phyloP scores from a whole-genome alignment of 2,329 filamentous ascomycete species.

The Neofusicoccum sp. region DNA sequence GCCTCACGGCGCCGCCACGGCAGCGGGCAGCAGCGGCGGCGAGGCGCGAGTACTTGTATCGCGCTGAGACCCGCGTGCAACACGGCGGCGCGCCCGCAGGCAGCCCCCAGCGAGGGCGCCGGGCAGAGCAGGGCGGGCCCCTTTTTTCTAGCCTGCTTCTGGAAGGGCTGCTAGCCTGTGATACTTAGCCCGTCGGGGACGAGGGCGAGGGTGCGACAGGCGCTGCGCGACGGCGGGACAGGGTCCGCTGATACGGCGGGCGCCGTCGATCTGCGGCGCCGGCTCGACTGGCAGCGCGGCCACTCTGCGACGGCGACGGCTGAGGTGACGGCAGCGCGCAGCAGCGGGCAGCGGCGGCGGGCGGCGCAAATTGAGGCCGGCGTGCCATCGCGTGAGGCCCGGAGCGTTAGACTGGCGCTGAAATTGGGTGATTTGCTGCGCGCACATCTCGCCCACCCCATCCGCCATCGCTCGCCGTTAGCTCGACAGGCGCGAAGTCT shows the following conservation, averaged over 20 bases:
- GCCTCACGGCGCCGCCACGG: not conserved
- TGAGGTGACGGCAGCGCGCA: not conserved
- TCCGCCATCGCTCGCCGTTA: conserved; percentile 16
- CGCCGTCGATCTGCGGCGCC: conserved; percentile 14
- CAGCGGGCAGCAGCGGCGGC: not conserved
- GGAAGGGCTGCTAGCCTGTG: conserved; percentile 35
- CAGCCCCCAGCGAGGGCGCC: conserved; percentile 24
- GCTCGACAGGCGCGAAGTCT: conserved; percentile 15
- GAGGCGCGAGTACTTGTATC: conserved; percentile 16
- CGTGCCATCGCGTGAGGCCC: conserved; percentile 14
- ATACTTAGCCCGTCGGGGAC: conserved; percentile 21
- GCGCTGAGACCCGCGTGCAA: conserved; percentile 22
- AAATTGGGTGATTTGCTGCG: conserved; percentile 17
- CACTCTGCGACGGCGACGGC: not conserved
- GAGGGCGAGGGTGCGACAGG: conserved; percentile 29
- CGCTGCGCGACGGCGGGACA: conserved; percentile 16
- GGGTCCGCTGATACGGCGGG: conserved; percentile 17
- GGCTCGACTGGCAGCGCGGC: conserved; percentile 9
- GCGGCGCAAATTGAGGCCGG: conserved; percentile 16
- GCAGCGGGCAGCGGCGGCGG: conserved; percentile 1
- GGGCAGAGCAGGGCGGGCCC: conserved; percentile 26
- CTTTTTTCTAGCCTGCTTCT: conserved; percentile 37
- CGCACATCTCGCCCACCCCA: conserved; percentile 14
- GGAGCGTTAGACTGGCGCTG: conserved; percentile 13
- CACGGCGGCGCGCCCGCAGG: conserved; percentile 14